Conservation (phyloP, 768 basidiomycete genomes). For the Boletellus ananas region DNA sequence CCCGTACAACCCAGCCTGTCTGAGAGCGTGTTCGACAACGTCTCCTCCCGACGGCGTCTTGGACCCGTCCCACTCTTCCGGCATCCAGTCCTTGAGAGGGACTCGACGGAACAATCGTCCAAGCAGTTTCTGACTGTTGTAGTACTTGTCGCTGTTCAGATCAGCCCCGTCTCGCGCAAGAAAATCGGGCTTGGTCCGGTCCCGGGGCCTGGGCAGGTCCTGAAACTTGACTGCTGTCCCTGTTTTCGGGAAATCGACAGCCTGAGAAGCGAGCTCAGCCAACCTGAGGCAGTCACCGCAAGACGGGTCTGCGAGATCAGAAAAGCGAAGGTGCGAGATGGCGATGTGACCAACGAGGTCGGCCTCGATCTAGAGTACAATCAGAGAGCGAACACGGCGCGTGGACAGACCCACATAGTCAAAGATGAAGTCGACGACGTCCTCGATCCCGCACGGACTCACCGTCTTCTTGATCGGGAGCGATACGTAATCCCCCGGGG, state of each 20-base stretch:
- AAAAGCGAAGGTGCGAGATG: slow-evolving; percentile 41
- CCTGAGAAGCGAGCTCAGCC: slow-evolving; percentile 44
- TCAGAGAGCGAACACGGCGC: not conserved
- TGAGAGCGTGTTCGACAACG: slow-evolving; percentile 25
- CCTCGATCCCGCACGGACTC: slow-evolving; percentile 35
- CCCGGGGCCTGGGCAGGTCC: slow-evolving; percentile 31
- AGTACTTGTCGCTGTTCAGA: slow-evolving; percentile 26
- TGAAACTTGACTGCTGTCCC: slow-evolving; percentile 38
- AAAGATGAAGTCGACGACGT: slow-evolving; percentile 47
- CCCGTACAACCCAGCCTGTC: slow-evolving; percentile 21
- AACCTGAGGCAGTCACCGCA: slow-evolving; percentile 37
- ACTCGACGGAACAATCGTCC: slow-evolving; percentile 46
- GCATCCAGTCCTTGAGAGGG: slow-evolving; percentile 33
- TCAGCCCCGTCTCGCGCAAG: slow-evolving; percentile 39
- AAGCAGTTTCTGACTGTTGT: slow-evolving; percentile 41
- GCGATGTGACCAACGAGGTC: slow-evolving; percentile 42
- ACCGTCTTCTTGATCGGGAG: slow-evolving; percentile 33
- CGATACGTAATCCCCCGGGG: slow-evolving; percentile 40
- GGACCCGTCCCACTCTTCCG: slow-evolving; percentile 15
- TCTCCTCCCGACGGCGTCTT: slow-evolving; percentile 27
- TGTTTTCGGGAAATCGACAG: slow-evolving; percentile 47
- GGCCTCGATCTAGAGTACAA: slow-evolving; percentile 28
- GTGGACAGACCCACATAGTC: slow-evolving; percentile 37
- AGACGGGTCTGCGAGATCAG: slow-evolving; percentile 36
- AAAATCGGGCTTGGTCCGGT: slow-evolving; percentile 38